Base-by-base conservation (phyloP, 768 basidiomycete species). In the Wakefieldia striispora region DNA sequence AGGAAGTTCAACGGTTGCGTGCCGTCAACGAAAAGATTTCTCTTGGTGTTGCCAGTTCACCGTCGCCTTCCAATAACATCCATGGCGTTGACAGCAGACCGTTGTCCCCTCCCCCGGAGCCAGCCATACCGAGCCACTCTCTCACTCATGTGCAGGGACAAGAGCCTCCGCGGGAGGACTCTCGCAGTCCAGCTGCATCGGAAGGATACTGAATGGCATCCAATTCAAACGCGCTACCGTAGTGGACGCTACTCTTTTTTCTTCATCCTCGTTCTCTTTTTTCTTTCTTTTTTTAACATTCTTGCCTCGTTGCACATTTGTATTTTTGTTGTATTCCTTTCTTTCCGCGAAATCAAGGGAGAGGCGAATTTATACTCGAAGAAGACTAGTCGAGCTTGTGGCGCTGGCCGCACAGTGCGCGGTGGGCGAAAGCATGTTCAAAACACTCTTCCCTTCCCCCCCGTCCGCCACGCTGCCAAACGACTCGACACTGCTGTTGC, bases 11-110 rank as follows among this genome's bases (percentile, higher is more conserved):
- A 43, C 73, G 88, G 52, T 78, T 92, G 39, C 82, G 87, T 49
- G 73, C 79, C 8, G 75, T 91, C 57, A 91, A 91, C 67, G 89
- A 91, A 74, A 88, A 88, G 70, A 89, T 92, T 20, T 85, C 88
- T 3, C 81, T 91, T 21, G 79, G 78, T 50, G 70, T 78, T 36
- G 68, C 75, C 49, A 74, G 73, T 50, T 79, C 83, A 26, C 76
- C 83, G 27, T 81, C 84, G 31, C 80, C 86, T 33, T 62, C 75
- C 43, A 68, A 74, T 49, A 69, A 73, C 56, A 59, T 68, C 8
- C 71, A 72, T 51, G 61, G 58, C 19, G 62, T 74, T 45, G 76
- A 77, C 52, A 63, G 58, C 51, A 74, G 81, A 52, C 80, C 83
- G 11, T 61, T 85, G 57, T 84, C 87, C 12, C 84, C 85, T 36